These are phyloP conservation scores for Trypanosoma brucei DNA, from an alignment of 208 protist genomes.

Conservation along the genomic window DNA sequence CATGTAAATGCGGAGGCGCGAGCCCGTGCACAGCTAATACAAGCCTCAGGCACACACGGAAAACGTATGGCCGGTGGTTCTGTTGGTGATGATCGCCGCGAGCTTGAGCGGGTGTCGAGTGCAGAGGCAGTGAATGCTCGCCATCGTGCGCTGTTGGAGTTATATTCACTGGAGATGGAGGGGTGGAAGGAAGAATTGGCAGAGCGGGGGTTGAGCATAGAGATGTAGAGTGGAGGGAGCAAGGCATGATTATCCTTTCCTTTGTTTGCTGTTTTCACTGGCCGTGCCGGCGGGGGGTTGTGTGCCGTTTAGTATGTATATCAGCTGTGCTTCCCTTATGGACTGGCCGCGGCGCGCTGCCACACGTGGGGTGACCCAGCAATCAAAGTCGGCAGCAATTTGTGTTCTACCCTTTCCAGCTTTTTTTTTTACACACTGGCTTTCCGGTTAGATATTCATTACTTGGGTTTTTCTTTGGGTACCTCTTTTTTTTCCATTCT, in stretches of 20 bases:
- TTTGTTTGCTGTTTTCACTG: no score
- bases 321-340: no score
- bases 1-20: conserved; percentile 55
- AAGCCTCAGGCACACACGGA: conserved; percentile 29
- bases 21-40: conserved; percentile 41
- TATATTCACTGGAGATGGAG: conserved; percentile 57
- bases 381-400: no score
- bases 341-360: no score
- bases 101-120: conserved; percentile 35
- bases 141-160: conserved; percentile 50
- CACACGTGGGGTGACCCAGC: no score
- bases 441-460: no score
- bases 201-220: conserved; percentile 35
- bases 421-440: no score
- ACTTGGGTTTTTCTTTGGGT: neutral
- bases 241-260: neutral
- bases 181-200: conserved; percentile 59
- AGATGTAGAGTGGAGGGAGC: conserved; percentile 12
- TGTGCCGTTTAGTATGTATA: no score
- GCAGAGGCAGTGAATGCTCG: conserved; percentile 29
- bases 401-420: no score
- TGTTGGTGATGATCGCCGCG: conserved; percentile 30
- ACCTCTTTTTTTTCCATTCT: conserved; percentile 8
- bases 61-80: conserved; percentile 47
- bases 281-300: no score